Evolutionary conservation across 2,329 filamentous ascomycete genomes (phyloP), one percentile per base, ranked within the genome.

Genomic region (Alternaria arbusti): DNA sequence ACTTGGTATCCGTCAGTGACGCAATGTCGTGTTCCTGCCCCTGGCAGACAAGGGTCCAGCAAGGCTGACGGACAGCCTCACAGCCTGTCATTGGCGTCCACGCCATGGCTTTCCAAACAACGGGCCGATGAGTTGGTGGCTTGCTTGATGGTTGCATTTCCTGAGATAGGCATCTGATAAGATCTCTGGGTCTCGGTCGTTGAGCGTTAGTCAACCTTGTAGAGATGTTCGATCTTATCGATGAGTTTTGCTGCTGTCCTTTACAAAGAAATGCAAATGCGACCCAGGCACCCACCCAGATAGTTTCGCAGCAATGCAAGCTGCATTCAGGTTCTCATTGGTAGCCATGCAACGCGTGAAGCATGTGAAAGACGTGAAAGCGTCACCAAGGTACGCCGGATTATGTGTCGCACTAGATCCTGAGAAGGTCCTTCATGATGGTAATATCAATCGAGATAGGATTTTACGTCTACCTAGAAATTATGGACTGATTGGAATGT

Each of bases 11-110:
- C 26, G 57, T 51, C 44, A 46, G 70, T 74, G 70, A 74, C 70
- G 72, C 70, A 71, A 73, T 65, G 59, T 55, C 55, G 65, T 44
- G 61, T 70, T 52, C 57, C 60, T 72, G 63, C 64, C 66, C 46
- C 62, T 65, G 61, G 62, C 45, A n/a, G 30, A 54, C 61, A 64
- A 68, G 69, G 69, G 62, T 54, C 49, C 49, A 66, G 54, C 66
- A 61, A 65, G 66, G 69, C 65, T 65, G 63, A 55, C 43, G 52
- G 20, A 30, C 32, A 26, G 30, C 36, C n/a, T 52, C 20, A 55
- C 45, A 60, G 55, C 71, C 69, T 68, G 69, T 69, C 59, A 65
- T 58, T 57, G 54, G 45, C 43, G 47, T 51, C 36, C 50, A 52
- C 49, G 52, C 56, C 30, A 44, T 32, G 45, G 50, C 36, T 28